phyloP scores from a whole-genome alignment of 768 basidiomycete genomes.

The Termitomyces sp. region DNA sequence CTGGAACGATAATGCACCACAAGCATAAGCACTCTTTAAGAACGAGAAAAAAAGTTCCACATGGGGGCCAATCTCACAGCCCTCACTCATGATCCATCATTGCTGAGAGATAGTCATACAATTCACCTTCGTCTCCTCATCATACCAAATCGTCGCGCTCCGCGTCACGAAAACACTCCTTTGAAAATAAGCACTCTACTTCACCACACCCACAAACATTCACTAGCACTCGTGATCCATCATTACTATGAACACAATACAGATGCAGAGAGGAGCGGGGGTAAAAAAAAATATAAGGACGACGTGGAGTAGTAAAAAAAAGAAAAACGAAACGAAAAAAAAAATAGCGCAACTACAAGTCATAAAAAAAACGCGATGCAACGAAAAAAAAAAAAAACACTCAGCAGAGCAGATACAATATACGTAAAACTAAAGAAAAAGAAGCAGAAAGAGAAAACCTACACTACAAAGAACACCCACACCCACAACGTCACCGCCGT shows the following conservation, averaged over 20 bases:
- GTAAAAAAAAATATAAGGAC: not conserved
- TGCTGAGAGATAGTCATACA: no score
- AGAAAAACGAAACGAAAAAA: no score
- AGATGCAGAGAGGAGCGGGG: slow-evolving; percentile 2
- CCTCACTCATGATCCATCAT: slow-evolving; percentile 4
- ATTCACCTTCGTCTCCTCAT: no score
- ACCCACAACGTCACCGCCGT: no score
- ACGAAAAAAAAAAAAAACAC: not conserved
- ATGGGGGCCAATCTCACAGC: no score
- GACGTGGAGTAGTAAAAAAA: not conserved
- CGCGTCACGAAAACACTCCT: no score
- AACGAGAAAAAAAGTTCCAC: no score
- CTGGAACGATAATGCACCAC: no score
- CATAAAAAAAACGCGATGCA: not conserved
- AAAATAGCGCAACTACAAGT: not conserved
- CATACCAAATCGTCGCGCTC: no score
- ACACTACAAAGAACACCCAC: not conserved
- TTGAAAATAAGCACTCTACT: no score
- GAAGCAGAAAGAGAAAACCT: not conserved
- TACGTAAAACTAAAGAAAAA: not conserved
- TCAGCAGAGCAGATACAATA: not conserved
- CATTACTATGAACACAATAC: slow-evolving; percentile 2
- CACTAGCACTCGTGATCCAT: slow-evolving; percentile 2
- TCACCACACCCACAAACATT: not conserved
- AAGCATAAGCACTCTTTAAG: no score